Percentiles rank a stretch among this genome's conserved stretches.
These are phyloP conservation scores for Fusarium chaquense DNA, from an alignment of 2,329 filamentous ascomycete species.

Conservation along the genomic window DNA sequence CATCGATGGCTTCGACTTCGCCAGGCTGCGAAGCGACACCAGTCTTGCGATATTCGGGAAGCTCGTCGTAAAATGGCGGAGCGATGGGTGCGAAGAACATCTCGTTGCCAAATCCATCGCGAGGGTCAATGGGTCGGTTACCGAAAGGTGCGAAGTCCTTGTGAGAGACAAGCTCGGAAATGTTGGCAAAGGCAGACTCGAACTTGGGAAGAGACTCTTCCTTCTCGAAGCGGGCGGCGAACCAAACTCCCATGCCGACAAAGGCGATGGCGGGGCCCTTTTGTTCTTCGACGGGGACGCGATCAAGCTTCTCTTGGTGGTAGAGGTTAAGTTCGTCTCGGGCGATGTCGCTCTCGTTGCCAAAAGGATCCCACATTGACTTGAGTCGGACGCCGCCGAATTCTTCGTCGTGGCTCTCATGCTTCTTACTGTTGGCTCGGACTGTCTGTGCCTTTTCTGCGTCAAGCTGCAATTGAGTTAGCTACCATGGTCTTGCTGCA, in stretches of 20 bases:
- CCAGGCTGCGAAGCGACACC: constrained; percentile 30
- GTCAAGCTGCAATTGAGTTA: constrained; percentile 36
- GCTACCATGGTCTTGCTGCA: not conserved
- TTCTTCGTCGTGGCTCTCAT: constrained; percentile 38
- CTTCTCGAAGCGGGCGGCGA: constrained; percentile 37
- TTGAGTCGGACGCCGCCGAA: constrained; percentile 35
- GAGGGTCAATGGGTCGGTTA: constrained; percentile 41
- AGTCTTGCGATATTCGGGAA: constrained; percentile 33
- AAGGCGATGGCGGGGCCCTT: constrained; percentile 42
- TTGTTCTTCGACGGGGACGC: constrained; percentile 33
- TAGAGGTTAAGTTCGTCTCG: constrained; percentile 42
- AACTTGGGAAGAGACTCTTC: constrained; percentile 34
- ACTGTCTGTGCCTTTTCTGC: constrained; percentile 32
- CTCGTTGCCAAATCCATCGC: constrained; percentile 47
- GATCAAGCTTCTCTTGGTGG: constrained; percentile 30
- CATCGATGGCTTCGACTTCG: constrained; percentile 33
- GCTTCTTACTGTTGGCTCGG: constrained; percentile 30
- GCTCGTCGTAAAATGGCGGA: constrained; percentile 40
- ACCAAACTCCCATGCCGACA: constrained; percentile 47
- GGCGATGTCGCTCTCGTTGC: constrained; percentile 29
- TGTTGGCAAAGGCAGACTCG: constrained; percentile 29
- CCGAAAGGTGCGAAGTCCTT: constrained; percentile 34
- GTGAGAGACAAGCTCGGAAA: constrained; percentile 36
- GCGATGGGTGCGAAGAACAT: constrained; percentile 47
- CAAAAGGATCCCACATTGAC: constrained; percentile 72